Evolutionary conservation across 148 eudicot genomes (phyloP), one percentile per base, ranked within the genome.

Genomic region (Selenicereus undatus): DNA sequence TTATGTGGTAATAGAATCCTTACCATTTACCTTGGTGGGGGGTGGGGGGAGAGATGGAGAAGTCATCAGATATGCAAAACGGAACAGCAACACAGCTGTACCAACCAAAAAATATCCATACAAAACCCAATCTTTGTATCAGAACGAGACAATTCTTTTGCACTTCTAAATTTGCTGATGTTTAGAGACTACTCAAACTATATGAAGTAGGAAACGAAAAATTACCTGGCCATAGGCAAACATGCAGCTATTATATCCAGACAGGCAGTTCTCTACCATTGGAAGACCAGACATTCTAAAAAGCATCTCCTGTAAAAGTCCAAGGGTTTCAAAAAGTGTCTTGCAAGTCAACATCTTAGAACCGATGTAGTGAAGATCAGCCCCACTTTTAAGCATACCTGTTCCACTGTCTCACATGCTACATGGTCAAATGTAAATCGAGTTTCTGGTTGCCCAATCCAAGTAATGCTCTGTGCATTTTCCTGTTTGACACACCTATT

Each of bases 191-290:
- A 32, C 4, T 7, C 51, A 48, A 36, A 36, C 39, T n/a, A 36
- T 4, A 32, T 71, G 72, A 60, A 52, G 68, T 8, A 74, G 43
- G 65, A 45, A 50, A 51, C 26, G 69, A 73, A 24, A 17, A 73
- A 24, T 73, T 83, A 96, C 99, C 99, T 96, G 99, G 43, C 99
- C 99, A 79, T 96, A 96, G 22, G 99, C 97, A 82, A 96, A 96
- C 90, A 96, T 90, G 82, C 98, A 96, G 82, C 99, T 96, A 70
- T 96, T 92, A 75, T 96, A 96, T 73, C 99, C 99, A 73, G 98
- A 96, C 82, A 96, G 83, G 81, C 98, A 96, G 85, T 96, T 96
- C 86, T 94, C 99, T 9, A 96, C 95, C 98, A 96, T 96, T 30
- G 99, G 99, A 84, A 94, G 86, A 84, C 93, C 99, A 85, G 93